Evolutionary conservation across 2,329 filamentous ascomycete species (phyloP), one percentile per base, ranked within the genome.

Genomic region (Diaporthe citrichinensis): DNA sequence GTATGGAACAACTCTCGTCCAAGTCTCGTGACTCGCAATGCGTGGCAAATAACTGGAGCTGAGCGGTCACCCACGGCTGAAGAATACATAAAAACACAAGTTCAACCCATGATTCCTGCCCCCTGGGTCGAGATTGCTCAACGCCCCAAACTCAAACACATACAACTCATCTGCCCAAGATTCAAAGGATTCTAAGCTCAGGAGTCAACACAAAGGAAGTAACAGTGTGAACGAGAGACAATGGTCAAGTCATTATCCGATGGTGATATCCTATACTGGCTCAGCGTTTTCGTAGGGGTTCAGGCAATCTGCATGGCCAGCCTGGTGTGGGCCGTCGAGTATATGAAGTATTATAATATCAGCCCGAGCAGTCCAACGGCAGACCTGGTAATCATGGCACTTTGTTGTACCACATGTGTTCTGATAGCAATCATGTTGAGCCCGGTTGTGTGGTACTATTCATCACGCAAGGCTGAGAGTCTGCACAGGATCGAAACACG

Each of bases 231-330:
- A 61, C 3, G 12, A 20, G 31, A 39, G 31, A 53, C 3, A 17
- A 68, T 68, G 46, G 31, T 23, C 15, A 58, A 41, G n/a, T 36
- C 53, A 23, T 9, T 41, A 7, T 58, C 62, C 4, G 31, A 59
- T 17, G 28, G 20, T 2, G 23, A 51, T 23, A 23, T 74, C 1
- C 7, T 51, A 5, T 25, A 20, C 23, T 53, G 41, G 51, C 62
- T 74, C 15, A 20, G 44, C 62, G 20, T 28, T 31, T 71, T 53
- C 34, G 25, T 61, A 20, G 41, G 23, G 17, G 31, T 68, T 15
- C 72, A 74, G 10, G 41, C 65, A 4, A 49, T 49, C 7, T 41
- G 62, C 34, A 9, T 74, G 65, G 28, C 20, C 53, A 49, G 72
- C 51, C 62, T 74, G 39, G 28, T 59, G 36, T 58, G 53, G 62